Conservation (phyloP, 768 basidiomycete genomes). For the Suillus clintonianus region DNA sequence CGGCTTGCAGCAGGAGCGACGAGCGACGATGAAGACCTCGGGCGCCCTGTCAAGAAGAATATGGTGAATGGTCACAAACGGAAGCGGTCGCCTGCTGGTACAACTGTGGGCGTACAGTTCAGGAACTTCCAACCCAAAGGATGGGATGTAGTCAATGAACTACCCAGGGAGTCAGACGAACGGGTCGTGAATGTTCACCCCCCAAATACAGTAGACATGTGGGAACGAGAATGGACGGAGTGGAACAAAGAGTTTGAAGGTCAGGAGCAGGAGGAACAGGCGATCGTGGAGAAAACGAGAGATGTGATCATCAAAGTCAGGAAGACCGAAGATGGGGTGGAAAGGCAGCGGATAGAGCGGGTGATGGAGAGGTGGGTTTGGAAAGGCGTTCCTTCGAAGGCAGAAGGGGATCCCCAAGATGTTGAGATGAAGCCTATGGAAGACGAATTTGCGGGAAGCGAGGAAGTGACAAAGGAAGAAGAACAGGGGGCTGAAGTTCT, state of each 20-base stretch:
- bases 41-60: slow-evolving; percentile 24
- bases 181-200: slow-evolving; percentile 38
- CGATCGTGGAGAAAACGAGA: slow-evolving; percentile 44
- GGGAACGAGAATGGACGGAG: slow-evolving; percentile 49
- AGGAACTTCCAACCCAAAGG: slow-evolving; percentile 66
- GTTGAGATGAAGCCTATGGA: slow-evolving; percentile 33
- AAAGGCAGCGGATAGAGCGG: slow-evolving; percentile 73
- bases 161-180: slow-evolving; percentile 43
- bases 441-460: slow-evolving; percentile 7
- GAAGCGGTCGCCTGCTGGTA: slow-evolving; percentile 33
- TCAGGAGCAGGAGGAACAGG: slow-evolving; percentile 32
- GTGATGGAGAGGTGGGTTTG: slow-evolving; percentile 70
- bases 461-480: slow-evolving; percentile 11
- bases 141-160: slow-evolving; percentile 60
- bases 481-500: slow-evolving; percentile 6
- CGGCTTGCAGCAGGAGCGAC: slow-evolving; percentile 57
- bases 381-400: slow-evolving; percentile 25
- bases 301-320: slow-evolving; percentile 61
- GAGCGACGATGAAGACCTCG: slow-evolving; percentile 67
- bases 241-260: slow-evolving; percentile 26
- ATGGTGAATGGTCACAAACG: slow-evolving; percentile 38
- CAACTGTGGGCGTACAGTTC: slow-evolving; percentile 39
- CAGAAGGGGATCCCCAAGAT: slow-evolving; percentile 16
- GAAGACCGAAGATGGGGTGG: slow-evolving; percentile 55
- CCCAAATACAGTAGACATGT: slow-evolving; percentile 41